A percentile compares a stretch with the other conserved stretches of the same genome.
Conservation (phyloP, 805 yeast genomes). For the Lipomyces oligophaga region DNA sequence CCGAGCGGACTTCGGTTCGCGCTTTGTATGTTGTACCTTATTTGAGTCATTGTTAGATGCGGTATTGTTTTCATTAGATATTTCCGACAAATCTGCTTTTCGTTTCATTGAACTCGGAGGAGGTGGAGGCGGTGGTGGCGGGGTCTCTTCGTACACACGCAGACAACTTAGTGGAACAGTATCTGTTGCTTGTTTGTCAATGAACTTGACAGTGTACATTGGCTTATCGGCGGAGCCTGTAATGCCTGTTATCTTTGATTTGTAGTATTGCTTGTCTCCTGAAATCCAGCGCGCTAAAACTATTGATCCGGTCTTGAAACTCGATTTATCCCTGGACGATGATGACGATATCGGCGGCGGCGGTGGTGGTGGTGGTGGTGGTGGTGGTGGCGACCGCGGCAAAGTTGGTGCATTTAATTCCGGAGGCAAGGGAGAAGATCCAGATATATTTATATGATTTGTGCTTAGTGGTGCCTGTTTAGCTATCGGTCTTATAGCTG, state of each 20-base stretch:
- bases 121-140: constrained; percentile 1
- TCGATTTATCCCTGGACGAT: too few species aligned
- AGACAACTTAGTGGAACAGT: constrained; percentile 28
- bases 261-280: constrained; percentile 33
- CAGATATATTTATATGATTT: too few species aligned
- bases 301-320: constrained; percentile 26
- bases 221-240: constrained; percentile 33
- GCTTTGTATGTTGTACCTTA: too few species aligned
- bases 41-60: too few species aligned
- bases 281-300: constrained; percentile 34
- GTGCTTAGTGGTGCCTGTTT: neutral
- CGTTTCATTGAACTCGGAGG: neutral
- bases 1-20: too few species aligned
- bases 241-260: constrained; percentile 32
- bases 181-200: constrained; percentile 26
- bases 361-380: neutral
- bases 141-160: neutral
- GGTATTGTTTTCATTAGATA: too few species aligned
- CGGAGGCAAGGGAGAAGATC: constrained; percentile 6
- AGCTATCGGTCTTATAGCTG: neutral
- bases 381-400: constrained; percentile 9
- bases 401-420: constrained; percentile 9
- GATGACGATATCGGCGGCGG: too few species aligned
- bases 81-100: neutral
- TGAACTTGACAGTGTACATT: constrained; percentile 32